Evolutionary conservation across 331 rosid species (phyloP), one percentile per base, ranked within the genome.

Genomic region (Rhamnella rubrinervis): DNA sequence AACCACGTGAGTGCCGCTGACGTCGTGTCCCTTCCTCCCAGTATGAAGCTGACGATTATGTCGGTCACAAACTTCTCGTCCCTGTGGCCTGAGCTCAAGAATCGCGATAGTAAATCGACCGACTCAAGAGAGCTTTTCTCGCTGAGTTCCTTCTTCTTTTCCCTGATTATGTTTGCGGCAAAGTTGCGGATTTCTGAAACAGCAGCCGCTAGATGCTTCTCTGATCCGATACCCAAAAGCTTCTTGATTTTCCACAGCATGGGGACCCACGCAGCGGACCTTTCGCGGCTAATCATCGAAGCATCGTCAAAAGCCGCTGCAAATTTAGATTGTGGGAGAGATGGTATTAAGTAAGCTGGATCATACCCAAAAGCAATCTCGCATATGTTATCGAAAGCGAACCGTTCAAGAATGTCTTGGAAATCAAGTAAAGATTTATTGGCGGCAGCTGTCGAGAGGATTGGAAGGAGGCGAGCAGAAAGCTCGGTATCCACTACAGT

Each of bases 1-100:
- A 85, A 84, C 96, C 97, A 92, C 0, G 97, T 87, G 38, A 92
- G 84, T 0, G 95, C 93, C 0, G 87, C 81, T 0, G 96, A 92
- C 1, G 96, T 92, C 0, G 97, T 89, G 72, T 92, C 97, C 11
- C 86, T 70, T 0, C 97, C 97, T 0, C 96, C 95, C 0, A 92
- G 57, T 0, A 71, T 87, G 62, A 87, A 89, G 71, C 95, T 92
- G 51, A 92, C 84, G 25, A 87, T 84, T 0, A 92, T 84, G 53
- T 92, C 95, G 1, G 41, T 57, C 2, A 84, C 82, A 21, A 92
- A 89, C 2, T 73, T 55, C 38, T 87, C 88, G 52, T 86, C 89
- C 0, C 83, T 83, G 23, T 83, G 83, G 16, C 96, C 87, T 0
- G 89, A 78, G 56, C 65, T 78, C 47, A 91, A 35, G 79, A 91